phyloP scores from a whole-genome alignment of 176 grass and related monocot species.

The Rhipidocladum racemiflorum region DNA sequence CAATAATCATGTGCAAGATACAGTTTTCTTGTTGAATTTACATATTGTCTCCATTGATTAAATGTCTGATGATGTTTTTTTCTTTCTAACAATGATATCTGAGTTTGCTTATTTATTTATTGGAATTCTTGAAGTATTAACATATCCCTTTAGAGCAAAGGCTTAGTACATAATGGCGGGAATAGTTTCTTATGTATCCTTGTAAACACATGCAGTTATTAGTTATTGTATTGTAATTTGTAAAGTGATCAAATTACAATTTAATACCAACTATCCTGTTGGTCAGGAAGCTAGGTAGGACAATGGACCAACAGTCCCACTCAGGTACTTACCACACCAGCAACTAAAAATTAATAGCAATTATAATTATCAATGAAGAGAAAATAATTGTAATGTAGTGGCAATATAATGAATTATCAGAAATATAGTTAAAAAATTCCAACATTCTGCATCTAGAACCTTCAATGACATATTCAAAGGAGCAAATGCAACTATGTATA shows the following conservation, averaged over 20 bases:
- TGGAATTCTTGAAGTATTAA: neutral
- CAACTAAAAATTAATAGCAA: neutral
- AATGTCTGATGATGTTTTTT: neutral
- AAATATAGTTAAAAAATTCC: neutral
- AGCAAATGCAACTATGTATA: conserved; percentile 28
- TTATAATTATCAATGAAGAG: neutral
- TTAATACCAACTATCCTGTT: neutral
- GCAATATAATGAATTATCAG: neutral
- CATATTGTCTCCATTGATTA: neutral
- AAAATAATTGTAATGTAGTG: neutral
- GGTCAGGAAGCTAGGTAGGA: neutral
- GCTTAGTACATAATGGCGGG: neutral
- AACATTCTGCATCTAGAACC: neutral
- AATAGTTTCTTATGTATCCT: neutral
- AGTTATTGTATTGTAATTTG: neutral
- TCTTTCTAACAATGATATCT: neutral
- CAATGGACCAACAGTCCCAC: neutral
- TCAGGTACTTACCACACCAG: neutral
- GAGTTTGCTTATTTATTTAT: neutral
- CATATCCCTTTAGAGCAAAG: neutral
- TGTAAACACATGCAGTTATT: neutral
- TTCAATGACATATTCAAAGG: neutral
- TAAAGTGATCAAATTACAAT: neutral
- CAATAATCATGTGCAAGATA: neutral
- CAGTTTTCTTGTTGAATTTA: neutral